These are phyloP conservation scores for Septoria petroselini DNA, from an alignment of 2,329 filamentous ascomycete genomes.

Conservation along the genomic window DNA sequence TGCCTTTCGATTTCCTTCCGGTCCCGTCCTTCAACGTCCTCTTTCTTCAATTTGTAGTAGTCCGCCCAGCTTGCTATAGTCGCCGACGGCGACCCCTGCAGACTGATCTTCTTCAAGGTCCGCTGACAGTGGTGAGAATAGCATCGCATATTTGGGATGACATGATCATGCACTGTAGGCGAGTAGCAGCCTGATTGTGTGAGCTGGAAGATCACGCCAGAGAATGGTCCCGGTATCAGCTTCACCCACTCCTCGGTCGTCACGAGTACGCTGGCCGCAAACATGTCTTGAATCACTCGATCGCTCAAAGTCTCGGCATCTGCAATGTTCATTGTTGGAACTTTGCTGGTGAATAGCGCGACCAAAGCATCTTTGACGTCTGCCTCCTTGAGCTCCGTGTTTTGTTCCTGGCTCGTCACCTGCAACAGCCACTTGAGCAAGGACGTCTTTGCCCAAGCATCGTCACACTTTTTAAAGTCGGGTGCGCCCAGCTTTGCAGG, in stretches of 20 bases:
- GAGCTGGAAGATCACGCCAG: conserved; percentile 88
- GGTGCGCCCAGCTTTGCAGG: conserved; percentile 75
- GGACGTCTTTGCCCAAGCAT: conserved; percentile 92
- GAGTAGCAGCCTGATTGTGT: conserved; percentile 91
- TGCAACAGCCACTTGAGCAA: conserved; percentile 82
- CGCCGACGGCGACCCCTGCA: conserved; percentile 68
- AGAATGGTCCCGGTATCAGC: conserved; percentile 74
- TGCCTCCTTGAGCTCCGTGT: conserved; percentile 79
- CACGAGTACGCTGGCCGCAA: conserved; percentile 70
- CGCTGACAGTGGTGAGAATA: conserved; percentile 93
- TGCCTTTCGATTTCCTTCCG: conserved; percentile 91
- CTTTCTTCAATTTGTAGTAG: conserved; percentile 79
- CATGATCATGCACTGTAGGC: conserved; percentile 69
- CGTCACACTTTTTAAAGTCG: conserved; percentile 79
- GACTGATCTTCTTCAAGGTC: conserved; percentile 89
- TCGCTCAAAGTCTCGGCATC: conserved; percentile 86
- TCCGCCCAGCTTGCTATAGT: conserved; percentile 82
- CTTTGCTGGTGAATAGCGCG: conserved; percentile 86
- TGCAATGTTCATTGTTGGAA: conserved; percentile 96
- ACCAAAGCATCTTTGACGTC: conserved; percentile 84
- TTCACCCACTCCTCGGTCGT: conserved; percentile 98
- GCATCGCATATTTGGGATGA: conserved; percentile 66
- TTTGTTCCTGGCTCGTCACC: conserved; percentile 73
- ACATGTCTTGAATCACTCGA: conserved; percentile 75
- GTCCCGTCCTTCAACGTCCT: conserved; percentile 65